These are phyloP conservation scores for Epichloe sibirici DNA, from an alignment of 2,329 filamentous ascomycete genomes.

Conservation along the genomic window DNA sequence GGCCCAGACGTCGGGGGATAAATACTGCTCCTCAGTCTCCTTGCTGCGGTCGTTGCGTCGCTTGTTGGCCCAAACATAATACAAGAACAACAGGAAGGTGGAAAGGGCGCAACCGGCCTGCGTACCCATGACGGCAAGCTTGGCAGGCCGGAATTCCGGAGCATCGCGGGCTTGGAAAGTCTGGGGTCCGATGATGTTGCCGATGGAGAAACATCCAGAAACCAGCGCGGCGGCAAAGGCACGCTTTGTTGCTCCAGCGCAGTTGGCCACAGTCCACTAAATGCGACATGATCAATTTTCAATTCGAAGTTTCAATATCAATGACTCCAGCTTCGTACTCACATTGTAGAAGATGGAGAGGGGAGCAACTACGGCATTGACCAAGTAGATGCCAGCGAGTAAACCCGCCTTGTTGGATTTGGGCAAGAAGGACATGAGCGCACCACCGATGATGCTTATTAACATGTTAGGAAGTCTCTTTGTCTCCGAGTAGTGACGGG, in stretches of 20 bases:
- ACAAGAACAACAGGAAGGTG: constrained; percentile 32
- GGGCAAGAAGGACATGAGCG: constrained; percentile 40
- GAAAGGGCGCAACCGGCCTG: constrained; percentile 29
- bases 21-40: constrained; percentile 27
- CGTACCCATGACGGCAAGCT: constrained; percentile 41
- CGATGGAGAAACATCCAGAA: constrained; percentile 37
- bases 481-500: background rate
- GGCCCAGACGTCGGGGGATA: constrained; percentile 31
- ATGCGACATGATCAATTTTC: background rate
- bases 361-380: constrained; percentile 36
- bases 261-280: constrained; percentile 37
- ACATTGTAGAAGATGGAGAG: constrained; percentile 34
- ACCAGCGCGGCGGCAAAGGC: constrained; percentile 37
- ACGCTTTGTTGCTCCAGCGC: constrained; percentile 39
- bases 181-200: constrained; percentile 45
- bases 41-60: constrained; percentile 17
- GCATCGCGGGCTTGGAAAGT: constrained; percentile 41
- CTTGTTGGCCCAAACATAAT: constrained; percentile 39
- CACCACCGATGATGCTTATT: constrained; percentile 32
- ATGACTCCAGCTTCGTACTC: constrained; percentile 8
- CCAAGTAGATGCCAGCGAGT: constrained; percentile 37
- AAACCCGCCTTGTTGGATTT: constrained; percentile 31
- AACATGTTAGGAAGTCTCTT: background rate
- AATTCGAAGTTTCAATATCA: too few relatives aligned
- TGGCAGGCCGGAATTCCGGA: constrained; percentile 39